Base-by-base conservation (phyloP, 2,329 filamentous ascomycete species). In the Microcera coccophila region DNA sequence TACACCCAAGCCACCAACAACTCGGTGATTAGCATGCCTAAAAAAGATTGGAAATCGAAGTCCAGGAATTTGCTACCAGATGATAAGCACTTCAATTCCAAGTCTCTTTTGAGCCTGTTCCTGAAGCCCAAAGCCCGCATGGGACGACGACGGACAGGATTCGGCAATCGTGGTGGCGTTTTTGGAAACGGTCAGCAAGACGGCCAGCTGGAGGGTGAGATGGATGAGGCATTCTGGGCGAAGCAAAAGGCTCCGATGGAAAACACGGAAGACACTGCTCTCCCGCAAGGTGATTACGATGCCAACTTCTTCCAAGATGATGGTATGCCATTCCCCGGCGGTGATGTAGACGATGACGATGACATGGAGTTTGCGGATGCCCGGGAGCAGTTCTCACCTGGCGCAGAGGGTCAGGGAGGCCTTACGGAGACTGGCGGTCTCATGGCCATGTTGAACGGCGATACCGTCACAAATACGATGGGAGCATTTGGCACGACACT, bases 291-390 rank as follows among this genome's bases (percentile, higher is more conserved):
- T 47, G 84, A 94, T 61, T 98, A 97, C 66, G 90, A 97, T 63
- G 91, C 93, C 45, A 87, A 97, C 65, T 98, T 97, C 77, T 98
- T 97, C 72, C 85, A 93, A 58, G 93, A 97, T 59, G 87, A 91
- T 55, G 84, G 78, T 2, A 71, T 90, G 50, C 82, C 84, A 2
- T 78, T 88, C 56, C 72, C 79, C 2, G 82, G 79, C 10, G 81
- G 73, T 4, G 72, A 74, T 36, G 65, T 73, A 17, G 74, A 78
- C 15, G 74, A 75, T 20, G 85, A 87, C 41, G 83, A 85, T 36
- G 84, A 86, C 39, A 59, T 76, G 46, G 84, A 86, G 57, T 93
- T 93, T 64, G 85, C 86, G 4, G 87, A 93, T 63, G 87, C 87
- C 21, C 74, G 84, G 35, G 87, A 93, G 55, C 81, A 87, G 55